Conservation (phyloP, 2,329 filamentous ascomycete genomes). For the Ascochyta fabae region DNA sequence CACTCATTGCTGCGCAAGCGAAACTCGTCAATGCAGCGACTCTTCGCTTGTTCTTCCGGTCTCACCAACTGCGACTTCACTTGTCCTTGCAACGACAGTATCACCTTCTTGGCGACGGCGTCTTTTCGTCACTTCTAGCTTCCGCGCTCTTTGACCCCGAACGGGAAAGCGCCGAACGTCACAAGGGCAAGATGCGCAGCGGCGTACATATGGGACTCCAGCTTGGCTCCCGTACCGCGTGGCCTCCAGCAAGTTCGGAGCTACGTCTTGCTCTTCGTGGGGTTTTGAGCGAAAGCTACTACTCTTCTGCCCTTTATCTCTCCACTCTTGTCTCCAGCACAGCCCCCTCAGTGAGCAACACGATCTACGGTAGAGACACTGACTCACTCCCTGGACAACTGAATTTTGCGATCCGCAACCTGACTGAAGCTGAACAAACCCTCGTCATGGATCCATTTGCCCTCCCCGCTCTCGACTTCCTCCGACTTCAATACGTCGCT, state of each 20-base stretch:
- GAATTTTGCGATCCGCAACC: conserved; percentile 75
- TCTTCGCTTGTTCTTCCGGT: conserved; percentile 76
- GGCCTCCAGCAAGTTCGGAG: conserved; percentile 95
- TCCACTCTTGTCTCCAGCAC: conserved; percentile 22
- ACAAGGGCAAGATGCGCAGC: conserved; percentile 68
- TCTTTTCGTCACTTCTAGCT: conserved; percentile 80
- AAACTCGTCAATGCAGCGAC: conserved; percentile 78
- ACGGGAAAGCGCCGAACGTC: conserved; percentile 77
- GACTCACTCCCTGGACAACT: conserved; percentile 54
- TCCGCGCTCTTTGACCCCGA: conserved; percentile 86
- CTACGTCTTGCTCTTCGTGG: conserved; percentile 88
- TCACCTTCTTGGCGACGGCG: conserved; percentile 82
- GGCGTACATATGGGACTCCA: conserved; percentile 79
- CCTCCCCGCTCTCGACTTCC: conserved; percentile 89
- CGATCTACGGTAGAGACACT: conserved; percentile 28
- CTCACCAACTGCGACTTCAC: conserved; percentile 75
- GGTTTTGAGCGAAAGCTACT: conserved; percentile 77
- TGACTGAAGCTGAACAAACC: conserved; percentile 79
- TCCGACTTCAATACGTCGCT: conserved; percentile 83
- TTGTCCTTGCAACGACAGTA: conserved; percentile 78
- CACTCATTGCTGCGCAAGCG: conserved; percentile 75
- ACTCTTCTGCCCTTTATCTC: conserved; percentile 45
- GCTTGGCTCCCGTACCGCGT: conserved; percentile 78
- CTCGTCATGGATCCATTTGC: conserved; percentile 82
- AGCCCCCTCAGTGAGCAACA: conserved; percentile 1